Base-by-base conservation (phyloP, 805 yeast genomes). In the Starmerella sirachaensis region DNA sequence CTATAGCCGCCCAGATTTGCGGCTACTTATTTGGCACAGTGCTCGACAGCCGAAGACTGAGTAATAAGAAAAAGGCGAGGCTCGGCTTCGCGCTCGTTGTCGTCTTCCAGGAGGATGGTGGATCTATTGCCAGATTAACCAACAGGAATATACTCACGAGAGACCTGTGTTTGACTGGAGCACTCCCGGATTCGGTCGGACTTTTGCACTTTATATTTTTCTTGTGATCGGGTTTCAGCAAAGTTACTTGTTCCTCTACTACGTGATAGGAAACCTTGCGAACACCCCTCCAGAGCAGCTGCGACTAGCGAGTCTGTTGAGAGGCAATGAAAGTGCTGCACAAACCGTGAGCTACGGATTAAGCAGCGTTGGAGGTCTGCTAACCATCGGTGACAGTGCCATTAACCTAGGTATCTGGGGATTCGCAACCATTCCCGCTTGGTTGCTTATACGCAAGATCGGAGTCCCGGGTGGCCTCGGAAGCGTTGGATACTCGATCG, bases 1-100 rank as follows among this genome's bases (percentile, higher is more conserved):
- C 73, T 53, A 69, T 72, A 69, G 29, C 69, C 41, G 77, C 76
- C 25, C 68, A 76, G 31, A 52, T 61, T n/a, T 29, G 63, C 18
- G 58, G 72, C 30, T 72, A 32, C 5, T 4, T 34, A 1, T 29
- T 35, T 3, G 47, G 77, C 26, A 10, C 51, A 29, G 19, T 70
- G 29, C 59, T 71, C 46, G 78, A 72, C 54, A 57, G 59, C 52
- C 52, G 51, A 37, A 39, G 47, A 9, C 59, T 64, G 43, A 49
- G 52, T n/a, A 58, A 74, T 49, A 57, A 64, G 10, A 48, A 50
- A 4, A 61, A 74, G 55, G 73, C 69, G 33, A 58, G 56, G 20
- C 59, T 63, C 26, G 76, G 72, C 2, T 69, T 61, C 57, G 57
- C 40, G 10, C 33, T 69, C 27, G 58, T 65, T 1, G 44, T 65